Evolutionary conservation across 441 rosid species (phyloP), one percentile per base, ranked within the genome.

Genomic region (Erodium chrysanthum): DNA sequence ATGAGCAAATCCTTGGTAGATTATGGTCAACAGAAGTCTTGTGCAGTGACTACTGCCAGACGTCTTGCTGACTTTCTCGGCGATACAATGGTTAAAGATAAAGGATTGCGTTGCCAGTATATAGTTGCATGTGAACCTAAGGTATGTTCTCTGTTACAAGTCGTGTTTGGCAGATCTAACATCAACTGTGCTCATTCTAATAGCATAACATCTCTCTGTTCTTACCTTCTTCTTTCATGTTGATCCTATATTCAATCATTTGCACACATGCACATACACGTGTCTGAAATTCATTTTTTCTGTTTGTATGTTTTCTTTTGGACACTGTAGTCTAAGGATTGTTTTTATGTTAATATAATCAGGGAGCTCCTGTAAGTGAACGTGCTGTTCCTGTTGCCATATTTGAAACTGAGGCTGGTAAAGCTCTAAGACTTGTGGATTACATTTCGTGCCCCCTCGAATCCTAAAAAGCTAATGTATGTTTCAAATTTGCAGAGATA

Each of bases 311-410:
- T 67, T 64, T 48, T 71, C 67, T 75, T 61, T 52, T 65, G 58
- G 62, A 37, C 54, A 23, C 61, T 31, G 46, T 73, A 10, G 18
- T 73, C 23, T 42, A 14, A 67, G 64, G 17, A 72, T 52, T 68
- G n/a, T 65, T 64, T 33, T 33, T 68, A 76, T 71, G 74, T 75
- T 79, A 66, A 72, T 74, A 29, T 78, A 82, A 75, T 74, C 86
- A 91, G 99, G 99, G 97, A 69, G 83, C 95, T 59, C 94, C 99
- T 73, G 99, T 94, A 61, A 94, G 99, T 27, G 99, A 94, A 77
- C 97, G 99, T 73, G 99, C 99, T 77, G 86, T 94, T 79, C 99
- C 99, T 73, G 97, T 94, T 78, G 96, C 99, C 71, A 91, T 94
- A 83, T 94, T 94, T 80, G 93, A 85, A 84, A 86, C 96, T 33